Percentiles rank a stretch among this genome's conserved stretches.
Evolutionary conservation across 495 filamentous ascomycete species (phyloP).

Genomic region (Penicillium egyptiacum): DNA sequence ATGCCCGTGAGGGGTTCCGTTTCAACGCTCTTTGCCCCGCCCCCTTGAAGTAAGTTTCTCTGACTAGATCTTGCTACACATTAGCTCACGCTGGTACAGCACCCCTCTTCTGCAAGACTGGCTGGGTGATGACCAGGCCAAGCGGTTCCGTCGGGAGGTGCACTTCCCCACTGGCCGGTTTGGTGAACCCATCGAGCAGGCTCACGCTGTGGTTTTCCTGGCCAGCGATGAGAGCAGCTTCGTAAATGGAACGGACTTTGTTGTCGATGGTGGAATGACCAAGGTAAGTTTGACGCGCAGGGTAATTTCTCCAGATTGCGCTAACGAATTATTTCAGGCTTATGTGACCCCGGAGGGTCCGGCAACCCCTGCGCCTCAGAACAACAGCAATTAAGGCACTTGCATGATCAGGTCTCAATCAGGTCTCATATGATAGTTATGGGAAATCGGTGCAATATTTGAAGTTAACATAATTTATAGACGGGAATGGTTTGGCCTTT

Average conservation of each 20-base stretch:
- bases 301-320: background rate
- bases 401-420: background rate
- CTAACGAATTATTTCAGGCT: slow-evolving; percentile 48
- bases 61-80: background rate
- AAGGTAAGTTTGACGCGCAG: slow-evolving; percentile 50
- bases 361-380: slow-evolving; percentile 66
- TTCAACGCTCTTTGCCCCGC: slow-evolving; percentile 94
- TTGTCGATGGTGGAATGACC: slow-evolving; percentile 96
- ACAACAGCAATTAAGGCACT: slow-evolving; percentile 45
- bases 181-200: slow-evolving; percentile 93
- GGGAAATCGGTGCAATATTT: background rate
- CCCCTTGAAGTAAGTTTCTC: slow-evolving; percentile 68
- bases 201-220: slow-evolving; percentile 88
- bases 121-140: slow-evolving; percentile 84
- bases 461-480: background rate
- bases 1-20: slow-evolving; percentile 78
- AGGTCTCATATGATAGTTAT: background rate
- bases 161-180: slow-evolving; percentile 96
- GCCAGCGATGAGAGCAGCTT: slow-evolving; percentile 95
- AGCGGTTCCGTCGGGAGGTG: slow-evolving; percentile 82
- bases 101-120: slow-evolving; percentile 88
- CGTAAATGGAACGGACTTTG: slow-evolving; percentile 88
- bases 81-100: slow-evolving; percentile 32
- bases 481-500: background rate
- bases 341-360: slow-evolving; percentile 92